Evolutionary conservation across 495 filamentous ascomycete genomes (phyloP), one percentile per base, ranked within the genome.

Genomic region (Daldinia concentrica): DNA sequence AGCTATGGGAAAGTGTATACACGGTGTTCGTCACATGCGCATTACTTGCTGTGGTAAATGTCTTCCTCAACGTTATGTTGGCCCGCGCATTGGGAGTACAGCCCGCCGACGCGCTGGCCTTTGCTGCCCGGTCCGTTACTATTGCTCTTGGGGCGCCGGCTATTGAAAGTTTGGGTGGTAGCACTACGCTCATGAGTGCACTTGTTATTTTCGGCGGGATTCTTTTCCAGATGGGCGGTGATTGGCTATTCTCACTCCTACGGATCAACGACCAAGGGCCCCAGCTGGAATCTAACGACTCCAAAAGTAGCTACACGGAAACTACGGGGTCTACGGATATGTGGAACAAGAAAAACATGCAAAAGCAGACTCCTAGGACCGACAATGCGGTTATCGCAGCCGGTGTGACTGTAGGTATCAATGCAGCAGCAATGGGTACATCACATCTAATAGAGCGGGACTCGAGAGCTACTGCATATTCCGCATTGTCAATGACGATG

Each of bases 341-440:
- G 15, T 24, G 26, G 17, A 2, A 57, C 7, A 45, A 60, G 17
- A 57, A 43, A 30, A 51, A 43, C 12, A 15, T 50, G 0, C 37
- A 32, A 12, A 32, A 22, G 15, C n/a, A 2, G 6, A 62, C 27
- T n/a, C 26, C 22, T 11, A 41, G 43, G 7, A 39, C 73, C 5
- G 78, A 80, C 12, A 76, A 73, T 5, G 27, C 56, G 8, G 74
- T 77, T 1, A 79, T 85, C 11, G 81, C 81, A 5, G 78, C 81
- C 8, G 83, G 83, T 45, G 74, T 84, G 8, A 80, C 80, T 2
- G 77, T 84, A 45, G 83, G 83, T 29, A 80, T 84, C 66, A 85
- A 85, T 65, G 80, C 82, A 3, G 83, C 83, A 24, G 83, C 83
- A 2, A 85, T 85, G 83, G 83, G 83, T 9, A 83, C 83, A 9